Evolutionary conservation across 1,284 basidiomycete species (phyloP).

Genomic region (Ganoderma leucocontextum): DNA sequence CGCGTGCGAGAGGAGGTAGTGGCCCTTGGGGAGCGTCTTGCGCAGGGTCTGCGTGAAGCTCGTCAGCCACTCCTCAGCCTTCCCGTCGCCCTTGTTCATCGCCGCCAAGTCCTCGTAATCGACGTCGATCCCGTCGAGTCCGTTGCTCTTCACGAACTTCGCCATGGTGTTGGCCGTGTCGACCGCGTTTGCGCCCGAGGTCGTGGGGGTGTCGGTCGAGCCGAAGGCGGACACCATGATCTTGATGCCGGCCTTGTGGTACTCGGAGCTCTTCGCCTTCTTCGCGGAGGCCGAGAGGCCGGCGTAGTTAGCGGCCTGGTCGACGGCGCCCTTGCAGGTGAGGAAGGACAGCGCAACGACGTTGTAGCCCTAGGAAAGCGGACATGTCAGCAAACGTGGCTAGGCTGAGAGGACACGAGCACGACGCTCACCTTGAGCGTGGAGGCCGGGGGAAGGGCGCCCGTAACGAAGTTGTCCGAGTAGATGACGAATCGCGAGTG

Average conservation of each 20-base stretch:
- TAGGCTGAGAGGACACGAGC: too few species aligned
- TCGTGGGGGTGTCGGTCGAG: constrained; percentile 58
- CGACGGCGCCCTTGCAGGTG: constrained; percentile 19
- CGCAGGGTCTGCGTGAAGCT: constrained; percentile 46
- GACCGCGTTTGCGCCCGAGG: constrained; percentile 49
- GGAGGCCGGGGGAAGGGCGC: constrained; percentile 19
- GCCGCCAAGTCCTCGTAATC: constrained; percentile 64
- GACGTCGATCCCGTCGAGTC: constrained; percentile 63
- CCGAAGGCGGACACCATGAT: constrained; percentile 59
- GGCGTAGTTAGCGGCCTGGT: constrained; percentile 24
- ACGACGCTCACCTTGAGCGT: constrained; percentile 15
- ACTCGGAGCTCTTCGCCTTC: constrained; percentile 48
- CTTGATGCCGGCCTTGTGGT: constrained; percentile 54
- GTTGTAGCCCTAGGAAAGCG: constrained; percentile 22
- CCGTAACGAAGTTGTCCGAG: constrained; percentile 24
- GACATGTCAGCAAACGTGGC: background rate
- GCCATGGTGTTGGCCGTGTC: constrained; percentile 55
- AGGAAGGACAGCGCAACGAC: constrained; percentile 30
- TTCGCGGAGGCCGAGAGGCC: constrained; percentile 35
- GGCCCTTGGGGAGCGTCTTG: constrained; percentile 41
- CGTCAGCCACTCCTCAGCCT: constrained; percentile 52
- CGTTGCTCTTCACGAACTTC: constrained; percentile 42
- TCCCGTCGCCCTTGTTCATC: constrained; percentile 48
- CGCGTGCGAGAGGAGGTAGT: constrained; percentile 48
- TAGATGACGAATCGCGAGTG: constrained; percentile 30